Evolutionary conservation across 352 stramenopile genomes (phyloP), one percentile per base, ranked within the genome.

Genomic region (Globisporangium solare): DNA sequence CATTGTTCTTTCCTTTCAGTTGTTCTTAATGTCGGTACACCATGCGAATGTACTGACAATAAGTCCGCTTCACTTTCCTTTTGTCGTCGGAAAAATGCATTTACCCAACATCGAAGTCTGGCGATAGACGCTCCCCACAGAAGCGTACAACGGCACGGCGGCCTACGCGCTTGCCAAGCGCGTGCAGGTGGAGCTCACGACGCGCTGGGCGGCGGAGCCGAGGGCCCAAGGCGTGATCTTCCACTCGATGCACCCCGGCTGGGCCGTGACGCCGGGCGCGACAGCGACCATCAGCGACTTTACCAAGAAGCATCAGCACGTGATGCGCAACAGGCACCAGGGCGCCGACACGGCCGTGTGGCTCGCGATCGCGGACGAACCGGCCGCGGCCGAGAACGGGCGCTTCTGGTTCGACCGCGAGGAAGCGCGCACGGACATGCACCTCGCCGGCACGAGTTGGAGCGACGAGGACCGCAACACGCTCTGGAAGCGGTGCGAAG

Each of bases 101-200:
- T n/a, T n/a, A n/a, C n/a, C n/a, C n/a, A n/a, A n/a, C n/a, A n/a
- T n/a, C n/a, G n/a, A n/a, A n/a, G n/a, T n/a, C n/a, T n/a, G n/a
- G n/a, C n/a, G n/a, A n/a, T n/a, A n/a, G n/a, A n/a, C n/a, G n/a
- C n/a, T n/a, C n/a, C n/a, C n/a, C n/a, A n/a, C n/a, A n/a, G 46
- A 40, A 18, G 42, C 53, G 39, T 83, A 70, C 54, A 58, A 71
- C 48, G 73, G 68, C 11, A 68, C 62, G 5, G 58, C 56, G 12
- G 73, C 73, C 31, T 83, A 83, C 54, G 48, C 57, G 42, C 71
- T 70, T 32, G 74, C 74, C 1, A 84, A 84, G 63, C 73, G 73
- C 21, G 61, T 62, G 12, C 71, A 84, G 46, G 74, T 84, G 5
- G 71, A 80, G 47, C 53, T 84, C 24, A 81, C 68, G 18, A 73